These are phyloP conservation scores for Cyberlindnera suaveolens DNA, from an alignment of 805 yeast species.

Conservation along the genomic window DNA sequence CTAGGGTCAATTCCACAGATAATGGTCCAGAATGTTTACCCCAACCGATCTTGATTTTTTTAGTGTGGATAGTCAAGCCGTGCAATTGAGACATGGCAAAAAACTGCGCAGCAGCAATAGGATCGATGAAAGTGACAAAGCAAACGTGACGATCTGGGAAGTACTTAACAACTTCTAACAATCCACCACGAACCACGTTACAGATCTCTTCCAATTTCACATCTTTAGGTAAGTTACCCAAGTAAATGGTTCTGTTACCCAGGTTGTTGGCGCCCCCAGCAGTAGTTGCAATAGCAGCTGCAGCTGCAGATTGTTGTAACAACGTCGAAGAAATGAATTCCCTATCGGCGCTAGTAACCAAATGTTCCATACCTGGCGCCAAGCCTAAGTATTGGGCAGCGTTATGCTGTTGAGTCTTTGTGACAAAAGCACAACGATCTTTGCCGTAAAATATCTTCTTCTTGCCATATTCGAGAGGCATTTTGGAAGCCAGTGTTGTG, in stretches of 20 bases:
- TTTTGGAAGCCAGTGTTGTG: constrained; percentile 56
- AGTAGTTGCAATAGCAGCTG: constrained; percentile 93
- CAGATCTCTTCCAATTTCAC: constrained; percentile 89
- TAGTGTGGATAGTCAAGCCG: constrained; percentile 79
- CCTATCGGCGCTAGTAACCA: constrained; percentile 61
- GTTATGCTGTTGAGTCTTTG: constrained; percentile 93
- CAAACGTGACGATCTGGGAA: constrained; percentile 85
- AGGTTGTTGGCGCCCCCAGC: constrained; percentile 91
- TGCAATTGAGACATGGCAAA: constrained; percentile 90
- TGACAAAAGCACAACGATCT: constrained; percentile 90
- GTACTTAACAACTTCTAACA: constrained; percentile 75
- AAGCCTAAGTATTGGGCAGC: constrained; percentile 93
- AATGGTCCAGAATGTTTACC: constrained; percentile 95
- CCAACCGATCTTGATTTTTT: constrained; percentile 93
- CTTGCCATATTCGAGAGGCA: constrained; percentile 57
- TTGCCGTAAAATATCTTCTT: constrained; percentile 87
- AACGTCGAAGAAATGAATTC: constrained; percentile 61
- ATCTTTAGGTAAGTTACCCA: constrained; percentile 86
- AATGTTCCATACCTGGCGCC: constrained; percentile 82
- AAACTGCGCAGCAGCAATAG: constrained; percentile 96
- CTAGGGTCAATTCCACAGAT: constrained; percentile 78
- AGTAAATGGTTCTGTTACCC: constrained; percentile 89
- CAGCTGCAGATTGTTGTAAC: constrained; percentile 92
- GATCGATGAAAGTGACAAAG: constrained; percentile 92
- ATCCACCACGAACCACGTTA: constrained; percentile 93